Conservation (phyloP, 306 rosid species). For the Gastrolobium villosum region DNA sequence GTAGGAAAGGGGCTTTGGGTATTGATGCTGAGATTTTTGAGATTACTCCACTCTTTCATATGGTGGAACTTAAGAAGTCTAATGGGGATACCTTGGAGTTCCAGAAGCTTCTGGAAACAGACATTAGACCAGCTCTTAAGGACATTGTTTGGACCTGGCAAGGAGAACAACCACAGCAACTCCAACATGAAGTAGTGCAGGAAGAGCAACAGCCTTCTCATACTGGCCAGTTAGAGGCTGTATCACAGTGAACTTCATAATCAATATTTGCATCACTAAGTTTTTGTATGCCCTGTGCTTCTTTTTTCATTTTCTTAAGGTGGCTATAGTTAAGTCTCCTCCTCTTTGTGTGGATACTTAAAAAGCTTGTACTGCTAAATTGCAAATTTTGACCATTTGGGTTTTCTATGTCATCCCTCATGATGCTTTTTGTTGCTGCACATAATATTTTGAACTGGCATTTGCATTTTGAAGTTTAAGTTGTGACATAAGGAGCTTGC, state of each 20-base stretch:
- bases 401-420: background rate
- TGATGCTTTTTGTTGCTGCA: conserved; percentile 5
- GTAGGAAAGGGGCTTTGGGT: conserved; percentile 79
- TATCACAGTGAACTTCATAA: conserved; percentile 35
- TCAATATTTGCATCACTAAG: conserved; percentile 1
- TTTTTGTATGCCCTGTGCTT: conserved; percentile 37
- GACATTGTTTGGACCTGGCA: conserved; percentile 96
- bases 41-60: conserved; percentile 75
- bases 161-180: conserved; percentile 73
- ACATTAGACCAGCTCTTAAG: conserved; percentile 85
- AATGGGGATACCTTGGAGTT: conserved; percentile 87
- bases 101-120: conserved; percentile 69
- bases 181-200: conserved; percentile 47
- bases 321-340: conserved; percentile 17
- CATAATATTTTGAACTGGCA: background rate
- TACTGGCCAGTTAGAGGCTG: conserved; percentile 41
- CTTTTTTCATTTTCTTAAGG: conserved; percentile 8
- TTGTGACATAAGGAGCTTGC: background rate
- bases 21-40: conserved; percentile 87
- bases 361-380: conserved; percentile 19
- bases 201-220: conserved; percentile 53
- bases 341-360: background rate
- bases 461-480: conserved; percentile 22
- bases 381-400: conserved; percentile 32
- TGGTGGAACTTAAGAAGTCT: conserved; percentile 82